These are phyloP conservation scores for Taiwanofungus camphoratus DNA, from an alignment of 1,284 basidiomycete genomes.

Conservation along the genomic window DNA sequence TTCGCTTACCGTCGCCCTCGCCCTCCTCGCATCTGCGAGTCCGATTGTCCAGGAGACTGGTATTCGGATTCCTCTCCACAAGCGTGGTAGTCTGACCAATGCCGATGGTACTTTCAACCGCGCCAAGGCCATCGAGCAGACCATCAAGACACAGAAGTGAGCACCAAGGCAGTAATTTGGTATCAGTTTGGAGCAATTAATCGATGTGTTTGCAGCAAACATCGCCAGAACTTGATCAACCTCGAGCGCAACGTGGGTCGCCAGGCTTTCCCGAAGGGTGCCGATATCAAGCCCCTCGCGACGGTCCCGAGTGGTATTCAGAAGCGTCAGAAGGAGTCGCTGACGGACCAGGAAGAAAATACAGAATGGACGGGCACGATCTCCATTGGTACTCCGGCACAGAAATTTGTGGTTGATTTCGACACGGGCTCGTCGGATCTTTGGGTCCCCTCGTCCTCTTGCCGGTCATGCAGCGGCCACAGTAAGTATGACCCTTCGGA, in stretches of 20 bases:
- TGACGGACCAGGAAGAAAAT: slow-evolving; percentile 13
- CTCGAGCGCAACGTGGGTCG: slow-evolving; percentile 17
- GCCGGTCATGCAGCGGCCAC: slow-evolving; percentile 14
- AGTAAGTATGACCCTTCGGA: slow-evolving; percentile 26
- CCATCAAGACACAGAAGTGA: slow-evolving; percentile 13
- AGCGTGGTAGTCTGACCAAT: slow-evolving; percentile 11
- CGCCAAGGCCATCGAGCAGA: slow-evolving; percentile 5
- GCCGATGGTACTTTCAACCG: slow-evolving; percentile 16
- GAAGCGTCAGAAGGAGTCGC: slow-evolving; percentile 9
- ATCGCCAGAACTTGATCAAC: slow-evolving; percentile 14
- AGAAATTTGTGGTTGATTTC: slow-evolving; percentile 18
- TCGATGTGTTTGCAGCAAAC: slow-evolving; percentile 9
- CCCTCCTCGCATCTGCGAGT: slow-evolving; percentile 8
- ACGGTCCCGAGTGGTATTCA: slow-evolving; percentile 3
- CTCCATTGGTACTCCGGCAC: slow-evolving; percentile 15
- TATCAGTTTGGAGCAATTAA: not conserved
- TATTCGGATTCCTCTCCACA: slow-evolving; percentile 11
- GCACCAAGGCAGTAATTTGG: not conserved
- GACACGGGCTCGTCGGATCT: slow-evolving; percentile 23
- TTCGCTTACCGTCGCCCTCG: slow-evolving; percentile 8
- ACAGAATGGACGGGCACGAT: slow-evolving; percentile 16
- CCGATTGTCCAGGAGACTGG: slow-evolving; percentile 11
- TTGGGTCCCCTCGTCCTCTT: slow-evolving; percentile 17
- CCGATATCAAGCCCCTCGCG: slow-evolving; percentile 8
- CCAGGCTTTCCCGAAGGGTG: slow-evolving; percentile 7